Evolutionary conservation across 1,284 basidiomycete species (phyloP).

Genomic region (Microbotryum silenes-acaulis): DNA sequence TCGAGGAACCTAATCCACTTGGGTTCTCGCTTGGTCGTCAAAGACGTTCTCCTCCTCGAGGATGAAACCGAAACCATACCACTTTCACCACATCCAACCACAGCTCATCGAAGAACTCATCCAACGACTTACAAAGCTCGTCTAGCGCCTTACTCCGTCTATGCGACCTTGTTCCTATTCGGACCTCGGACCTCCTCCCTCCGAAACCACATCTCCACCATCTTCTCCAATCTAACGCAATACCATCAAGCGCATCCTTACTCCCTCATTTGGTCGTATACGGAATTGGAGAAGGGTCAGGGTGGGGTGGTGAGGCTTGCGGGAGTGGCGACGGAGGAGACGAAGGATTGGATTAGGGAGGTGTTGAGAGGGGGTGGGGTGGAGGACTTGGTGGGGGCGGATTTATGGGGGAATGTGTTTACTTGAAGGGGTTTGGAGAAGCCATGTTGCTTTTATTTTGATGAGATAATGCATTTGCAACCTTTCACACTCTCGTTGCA

Average conservation of each 20-base stretch:
- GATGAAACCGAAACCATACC: constrained; percentile 36
- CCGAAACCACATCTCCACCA: constrained; percentile 46
- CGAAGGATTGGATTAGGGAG: constrained; percentile 59
- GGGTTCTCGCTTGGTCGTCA: constrained; percentile 55
- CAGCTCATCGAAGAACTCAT: constrained; percentile 41
- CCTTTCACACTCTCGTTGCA: no score
- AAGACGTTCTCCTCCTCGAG: constrained; percentile 69
- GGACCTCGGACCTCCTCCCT: constrained; percentile 53
- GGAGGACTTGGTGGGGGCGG: constrained; percentile 50
- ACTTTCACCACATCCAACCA: neutral
- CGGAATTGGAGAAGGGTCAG: constrained; percentile 5
- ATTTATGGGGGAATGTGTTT: constrained; percentile 59
- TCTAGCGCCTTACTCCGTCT: constrained; percentile 70
- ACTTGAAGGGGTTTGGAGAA: constrained; percentile 11
- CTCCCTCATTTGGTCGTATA: constrained; percentile 56
- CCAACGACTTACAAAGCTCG: constrained; percentile 50
- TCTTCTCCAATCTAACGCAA: constrained; percentile 55
- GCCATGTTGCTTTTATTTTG: neutral
- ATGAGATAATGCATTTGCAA: neutral
- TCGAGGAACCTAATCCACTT: constrained; percentile 77
- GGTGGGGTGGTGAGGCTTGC: constrained; percentile 63
- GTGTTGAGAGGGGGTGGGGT: constrained; percentile 23
- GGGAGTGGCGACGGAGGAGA: constrained; percentile 60
- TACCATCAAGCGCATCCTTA: constrained; percentile 50
- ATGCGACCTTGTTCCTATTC: constrained; percentile 68